These are phyloP conservation scores for Ceratobasidium sp. DNA, from an alignment of 1,284 basidiomycete genomes.

Conservation along the genomic window DNA sequence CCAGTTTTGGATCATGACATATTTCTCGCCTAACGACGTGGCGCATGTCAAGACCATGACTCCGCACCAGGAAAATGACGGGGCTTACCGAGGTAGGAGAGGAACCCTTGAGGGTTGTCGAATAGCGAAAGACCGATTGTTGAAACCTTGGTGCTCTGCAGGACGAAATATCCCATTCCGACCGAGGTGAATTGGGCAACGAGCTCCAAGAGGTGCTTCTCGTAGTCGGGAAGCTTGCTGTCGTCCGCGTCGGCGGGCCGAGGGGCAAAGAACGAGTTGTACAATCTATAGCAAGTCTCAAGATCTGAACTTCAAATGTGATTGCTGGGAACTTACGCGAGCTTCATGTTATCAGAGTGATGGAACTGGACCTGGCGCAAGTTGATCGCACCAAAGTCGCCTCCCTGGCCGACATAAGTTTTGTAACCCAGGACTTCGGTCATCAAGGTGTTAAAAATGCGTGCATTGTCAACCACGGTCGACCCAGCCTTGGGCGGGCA, in stretches of 20 bases:
- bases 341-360: slow-evolving; percentile 35
- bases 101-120: slow-evolving; percentile 33
- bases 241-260: slow-evolving; percentile 3
- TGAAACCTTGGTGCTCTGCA: slow-evolving; percentile 35
- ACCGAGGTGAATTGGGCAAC: slow-evolving; percentile 9
- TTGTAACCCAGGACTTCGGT: slow-evolving; percentile 44
- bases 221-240: slow-evolving; percentile 14
- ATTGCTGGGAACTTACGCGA: slow-evolving; percentile 7
- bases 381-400: slow-evolving; percentile 41
- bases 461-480: slow-evolving; percentile 42
- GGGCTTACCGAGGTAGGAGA: slow-evolving; percentile 28
- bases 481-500: slow-evolving; percentile 42
- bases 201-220: slow-evolving; percentile 20
- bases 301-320: not conserved
- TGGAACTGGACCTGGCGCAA: slow-evolving; percentile 34
- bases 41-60: not conserved
- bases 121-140: slow-evolving; percentile 27
- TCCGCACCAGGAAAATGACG: not conserved
- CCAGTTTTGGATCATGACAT: slow-evolving; percentile 38
- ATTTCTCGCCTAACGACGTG: slow-evolving; percentile 24
- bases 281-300: not conserved
- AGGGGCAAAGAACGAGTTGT: slow-evolving; percentile 30
- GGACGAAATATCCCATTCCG: slow-evolving; percentile 27
- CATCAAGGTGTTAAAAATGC: slow-evolving; percentile 44
- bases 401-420: slow-evolving; percentile 44